Evolutionary conservation across 768 basidiomycete species (phyloP), one percentile per base, ranked within the genome.

Genomic region (Psilocybe sp.): DNA sequence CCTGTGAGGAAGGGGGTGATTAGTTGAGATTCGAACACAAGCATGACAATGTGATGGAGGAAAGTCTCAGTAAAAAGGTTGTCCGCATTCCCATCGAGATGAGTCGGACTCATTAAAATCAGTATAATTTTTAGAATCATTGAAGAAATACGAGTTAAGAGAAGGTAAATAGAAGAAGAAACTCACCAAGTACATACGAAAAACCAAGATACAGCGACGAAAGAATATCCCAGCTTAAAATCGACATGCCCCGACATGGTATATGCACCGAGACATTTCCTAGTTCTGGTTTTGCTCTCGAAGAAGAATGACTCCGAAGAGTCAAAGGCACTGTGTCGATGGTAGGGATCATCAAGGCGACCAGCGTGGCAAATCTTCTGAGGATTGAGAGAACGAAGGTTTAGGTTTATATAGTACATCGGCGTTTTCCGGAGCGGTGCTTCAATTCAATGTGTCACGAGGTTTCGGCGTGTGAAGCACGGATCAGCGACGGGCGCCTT

Each of bases 91-190:
- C 57, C 68, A 59, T 59, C 66, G 39, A 50, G 59, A 65, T 64
- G 59, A 58, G 60, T 77, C 69, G 63, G 69, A 71, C 72, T 77
- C 75, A 75, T 77, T 77, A 75, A 74, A 74, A 77, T 75, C 73
- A 73, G 73, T 69, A 61, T 71, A 57, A 60, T 60, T 68, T 67
- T 71, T 72, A 64, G 54, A 53, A 74, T 76, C 74, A 72, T 75
- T 53, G 74, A 70, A 57, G 36, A 33, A 49, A 47, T 43, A 38
- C 31, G 40, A 37, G 28, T 36, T 31, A 31, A 40, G 34, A 46
- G 42, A 50, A 49, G 50, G 19, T 28, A 58, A 38, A 44, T 52
- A 47, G 36, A 42, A 40, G 23, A 28, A 42, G 31, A 35, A 44
- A 51, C 67, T 62, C 61, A 66, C 67, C 64, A 58, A 46, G 23